Base-by-base conservation (phyloP, 2,329 filamentous ascomycete species). In the Fusarium buharicum region DNA sequence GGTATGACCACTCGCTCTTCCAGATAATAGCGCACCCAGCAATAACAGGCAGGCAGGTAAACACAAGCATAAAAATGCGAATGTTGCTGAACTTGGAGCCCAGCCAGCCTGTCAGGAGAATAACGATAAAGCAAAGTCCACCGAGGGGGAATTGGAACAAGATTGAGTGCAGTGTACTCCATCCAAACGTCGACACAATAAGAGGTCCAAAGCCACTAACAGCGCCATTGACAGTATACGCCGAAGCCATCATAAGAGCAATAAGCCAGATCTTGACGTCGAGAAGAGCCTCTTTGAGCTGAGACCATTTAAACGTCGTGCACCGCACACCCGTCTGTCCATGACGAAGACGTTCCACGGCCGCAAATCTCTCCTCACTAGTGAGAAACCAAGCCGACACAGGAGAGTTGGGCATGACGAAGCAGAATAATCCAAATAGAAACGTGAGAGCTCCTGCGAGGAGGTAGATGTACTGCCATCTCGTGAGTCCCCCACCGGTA, bases 71-170 rank as follows among this genome's bases (percentile, higher is more conserved):
- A 6, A 86, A 72, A 44, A 92, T 82, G 13, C 89, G 84, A 12
- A 88, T 84, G 67, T 92, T 88, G 2, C 77, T 80, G 49, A 88
- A 77, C 1, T 80, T 78, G 0, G 85, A 82, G 6, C 85, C 84
- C 2, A 92, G 76, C 64, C 81, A 91, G 1, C 90, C 90, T 4
- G 86, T 88, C 0, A 86, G 69, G 0, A 90, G 80, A 50, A 93
- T 91, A 46, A 82, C 81, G 43, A 91, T 76, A 58, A 89, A 82
- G 68, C 86, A 89, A n/a, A 93, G 72, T 0, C 77, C 88, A 2
- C 90, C 90, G 0, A 92, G 81, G 0, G 90, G 90, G 56, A 93
- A 92, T 67, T 93, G 90, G 70, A 90, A 87, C 0, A 92, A 79
- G 56, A 93, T 91, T 0, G 87, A 84, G 28, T 89, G 80, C 1